These are phyloP conservation scores for Tuber brumale DNA, from an alignment of 495 filamentous ascomycete species.

Conservation along the genomic window DNA sequence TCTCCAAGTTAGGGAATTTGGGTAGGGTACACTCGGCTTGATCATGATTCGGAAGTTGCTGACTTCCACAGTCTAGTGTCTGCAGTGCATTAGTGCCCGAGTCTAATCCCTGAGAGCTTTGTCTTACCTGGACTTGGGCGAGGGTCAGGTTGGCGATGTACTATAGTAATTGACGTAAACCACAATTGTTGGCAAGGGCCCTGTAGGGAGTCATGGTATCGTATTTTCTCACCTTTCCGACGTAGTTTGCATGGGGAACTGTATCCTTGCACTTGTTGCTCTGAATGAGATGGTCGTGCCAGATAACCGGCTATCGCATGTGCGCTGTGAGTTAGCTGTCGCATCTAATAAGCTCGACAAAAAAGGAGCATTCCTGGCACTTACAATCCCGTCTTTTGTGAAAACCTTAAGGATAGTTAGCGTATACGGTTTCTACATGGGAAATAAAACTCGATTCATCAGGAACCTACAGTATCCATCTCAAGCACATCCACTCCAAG, in stretches of 20 bases:
- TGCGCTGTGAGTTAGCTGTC: not conserved
- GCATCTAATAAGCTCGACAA: not conserved
- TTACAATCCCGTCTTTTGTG: conserved; percentile 41
- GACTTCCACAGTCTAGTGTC: conserved; percentile 39
- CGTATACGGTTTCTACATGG: not conserved
- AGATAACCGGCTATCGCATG: conserved; percentile 37
- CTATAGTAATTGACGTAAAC: conserved; percentile 10
- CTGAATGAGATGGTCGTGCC: conserved; percentile 41
- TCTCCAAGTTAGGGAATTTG: not conserved
- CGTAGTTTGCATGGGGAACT: conserved; percentile 32
- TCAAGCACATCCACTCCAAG: conserved; percentile 39
- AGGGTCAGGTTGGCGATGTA: conserved; percentile 42
- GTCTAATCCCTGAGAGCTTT: not conserved
- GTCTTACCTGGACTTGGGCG: conserved; percentile 39
- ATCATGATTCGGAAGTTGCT: conserved; percentile 27
- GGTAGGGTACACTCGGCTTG: conserved; percentile 28
- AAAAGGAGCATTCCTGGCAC: not conserved
- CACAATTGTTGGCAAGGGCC: not conserved
- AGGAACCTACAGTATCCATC: conserved; percentile 35
- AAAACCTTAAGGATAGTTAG: conserved; percentile 26
- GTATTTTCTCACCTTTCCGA: conserved; percentile 28
- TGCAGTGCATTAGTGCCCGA: conserved; percentile 10
- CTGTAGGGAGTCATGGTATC: not conserved
- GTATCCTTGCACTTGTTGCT: conserved; percentile 39
- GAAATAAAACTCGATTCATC: not conserved